Evolutionary conservation across 371 early-diverging fungal species (phyloP).

Genomic region (Mortierella sp.): DNA sequence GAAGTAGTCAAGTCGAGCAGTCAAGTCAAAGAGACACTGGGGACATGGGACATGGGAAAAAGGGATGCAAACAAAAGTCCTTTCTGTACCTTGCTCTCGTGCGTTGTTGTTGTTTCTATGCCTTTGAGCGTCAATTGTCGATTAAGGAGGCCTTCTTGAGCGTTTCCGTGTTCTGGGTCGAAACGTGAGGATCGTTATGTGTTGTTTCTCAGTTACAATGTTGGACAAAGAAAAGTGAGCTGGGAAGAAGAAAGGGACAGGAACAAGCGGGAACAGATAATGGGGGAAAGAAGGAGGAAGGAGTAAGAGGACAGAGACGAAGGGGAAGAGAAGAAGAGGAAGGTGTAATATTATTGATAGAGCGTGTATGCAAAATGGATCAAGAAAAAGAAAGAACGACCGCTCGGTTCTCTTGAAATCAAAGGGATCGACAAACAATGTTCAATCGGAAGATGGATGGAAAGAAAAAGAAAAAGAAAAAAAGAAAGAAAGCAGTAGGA

Average conservation of each 20-base stretch:
- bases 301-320: neutral
- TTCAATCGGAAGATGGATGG: neutral
- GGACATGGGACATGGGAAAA: no score
- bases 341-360: neutral
- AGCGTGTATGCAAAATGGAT: neutral
- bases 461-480: slow-evolving; percentile 6
- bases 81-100: neutral
- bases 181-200: neutral
- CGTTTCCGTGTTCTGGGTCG: neutral
- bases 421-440: neutral
- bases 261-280: neutral
- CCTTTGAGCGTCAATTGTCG: slow-evolving; percentile 5
- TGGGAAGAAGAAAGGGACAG: slow-evolving; percentile 6
- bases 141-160: neutral
- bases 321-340: neutral
- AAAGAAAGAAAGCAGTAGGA: slow-evolving; percentile 2
- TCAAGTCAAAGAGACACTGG: neutral
- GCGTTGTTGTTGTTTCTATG: neutral
- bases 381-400: neutral
- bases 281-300: neutral
- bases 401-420: neutral
- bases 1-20: neutral
- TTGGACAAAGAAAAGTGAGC: neutral
- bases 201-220: neutral
- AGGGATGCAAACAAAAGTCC: no score